Percentiles rank a stretch among this genome's conserved stretches.
phyloP scores from a whole-genome alignment of 192 early-diverging fungal genomes.

The Gigaspora rosea region DNA sequence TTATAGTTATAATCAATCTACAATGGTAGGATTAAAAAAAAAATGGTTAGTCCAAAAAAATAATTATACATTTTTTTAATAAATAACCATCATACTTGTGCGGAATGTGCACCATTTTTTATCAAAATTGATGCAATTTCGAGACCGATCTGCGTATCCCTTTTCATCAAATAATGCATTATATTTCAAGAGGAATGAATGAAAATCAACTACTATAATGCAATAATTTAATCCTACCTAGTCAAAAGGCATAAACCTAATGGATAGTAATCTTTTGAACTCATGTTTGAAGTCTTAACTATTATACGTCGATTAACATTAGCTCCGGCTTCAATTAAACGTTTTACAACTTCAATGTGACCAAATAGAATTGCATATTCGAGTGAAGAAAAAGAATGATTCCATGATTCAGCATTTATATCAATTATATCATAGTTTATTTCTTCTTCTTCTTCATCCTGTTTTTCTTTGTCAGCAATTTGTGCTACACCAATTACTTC shows the following conservation, averaged over 20 bases:
- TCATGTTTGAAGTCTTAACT: background rate
- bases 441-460: background rate
- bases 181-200: too few species aligned
- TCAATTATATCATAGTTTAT: conserved; percentile 17
- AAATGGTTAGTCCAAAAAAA: background rate
- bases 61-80: too few species aligned
- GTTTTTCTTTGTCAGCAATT: background rate
- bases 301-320: conserved; percentile 7
- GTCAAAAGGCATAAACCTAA: conserved; percentile 3
- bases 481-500: background rate
- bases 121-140: conserved; percentile 19
- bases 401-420: conserved; percentile 7
- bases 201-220: too few species aligned
- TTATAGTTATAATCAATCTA: conserved; percentile 13
- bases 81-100: background rate
- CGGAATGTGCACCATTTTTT: background rate
- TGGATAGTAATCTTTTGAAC: background rate
- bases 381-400: background rate
- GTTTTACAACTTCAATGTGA: conserved; percentile 3
- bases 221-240: too few species aligned
- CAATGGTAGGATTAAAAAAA: background rate
- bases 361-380: conserved; percentile 28
- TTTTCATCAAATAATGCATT: background rate
- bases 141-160: background rate
- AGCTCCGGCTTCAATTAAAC: background rate